Conservation (phyloP, 345 rosid species). For the Draba incana region DNA sequence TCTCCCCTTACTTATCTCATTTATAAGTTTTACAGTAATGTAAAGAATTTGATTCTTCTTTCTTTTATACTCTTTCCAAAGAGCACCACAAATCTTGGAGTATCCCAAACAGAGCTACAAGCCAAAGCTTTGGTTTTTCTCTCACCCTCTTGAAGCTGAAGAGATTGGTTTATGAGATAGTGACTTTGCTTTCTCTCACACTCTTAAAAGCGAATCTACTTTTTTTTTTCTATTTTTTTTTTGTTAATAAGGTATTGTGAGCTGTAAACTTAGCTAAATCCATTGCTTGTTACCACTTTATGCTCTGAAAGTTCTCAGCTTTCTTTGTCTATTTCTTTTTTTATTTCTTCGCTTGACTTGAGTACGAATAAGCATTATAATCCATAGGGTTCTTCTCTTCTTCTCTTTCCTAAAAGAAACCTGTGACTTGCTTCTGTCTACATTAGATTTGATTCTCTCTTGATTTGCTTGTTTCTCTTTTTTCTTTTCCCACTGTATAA, state of each 20-base stretch:
- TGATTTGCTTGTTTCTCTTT: constrained; percentile 54
- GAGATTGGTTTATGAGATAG: constrained; percentile 41
- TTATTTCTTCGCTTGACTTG: constrained; percentile 47
- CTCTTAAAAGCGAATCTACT: constrained; percentile 77
- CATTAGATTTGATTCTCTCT: constrained; percentile 69
- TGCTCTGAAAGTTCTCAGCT: constrained; percentile 92
- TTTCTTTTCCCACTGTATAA: constrained; percentile 57
- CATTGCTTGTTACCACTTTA: constrained; percentile 70
- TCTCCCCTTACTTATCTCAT: constrained; percentile 41
- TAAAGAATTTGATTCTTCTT: constrained; percentile 53
- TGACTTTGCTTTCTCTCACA: constrained; percentile 43
- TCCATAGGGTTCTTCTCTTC: constrained; percentile 42
- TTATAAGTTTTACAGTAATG: constrained; percentile 47
- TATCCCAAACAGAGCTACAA: constrained; percentile 48
- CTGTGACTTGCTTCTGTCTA: constrained; percentile 50
- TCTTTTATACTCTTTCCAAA: constrained; percentile 42
- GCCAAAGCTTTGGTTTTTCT: too few relatives aligned
- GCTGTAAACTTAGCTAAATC: constrained; percentile 68
- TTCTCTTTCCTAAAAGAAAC: constrained; percentile 45
- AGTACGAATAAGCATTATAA: constrained; percentile 44
- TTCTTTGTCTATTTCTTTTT: constrained; percentile 59
- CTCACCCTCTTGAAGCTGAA: constrained; percentile 38
- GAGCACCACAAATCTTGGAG: constrained; percentile 51
- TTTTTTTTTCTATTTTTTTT: constrained; percentile 43
- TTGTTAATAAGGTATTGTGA: constrained; percentile 40